A percentile compares a stretch with the other conserved stretches of the same genome.
Evolutionary conservation across 768 basidiomycete genomes (phyloP).

Genomic region (Suillus subaureus): DNA sequence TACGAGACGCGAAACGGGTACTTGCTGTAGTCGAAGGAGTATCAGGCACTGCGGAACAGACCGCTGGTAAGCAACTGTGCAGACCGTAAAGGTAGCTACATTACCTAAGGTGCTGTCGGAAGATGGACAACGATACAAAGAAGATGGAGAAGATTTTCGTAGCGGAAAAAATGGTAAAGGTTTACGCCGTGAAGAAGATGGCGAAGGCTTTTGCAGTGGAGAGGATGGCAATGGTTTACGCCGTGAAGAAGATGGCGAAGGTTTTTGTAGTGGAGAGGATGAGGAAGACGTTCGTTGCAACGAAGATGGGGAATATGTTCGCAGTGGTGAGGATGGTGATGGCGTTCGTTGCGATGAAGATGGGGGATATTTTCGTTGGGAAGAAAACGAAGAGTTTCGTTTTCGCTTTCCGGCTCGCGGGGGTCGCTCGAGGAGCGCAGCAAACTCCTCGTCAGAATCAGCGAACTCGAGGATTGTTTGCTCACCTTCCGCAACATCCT

Average conservation of each 20-base stretch:
- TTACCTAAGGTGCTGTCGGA: constrained; percentile 2
- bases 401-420: constrained; percentile 27
- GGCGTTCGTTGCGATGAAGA: neutral
- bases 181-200: neutral
- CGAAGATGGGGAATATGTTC: neutral
- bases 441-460: constrained; percentile 32
- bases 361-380: neutral
- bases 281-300: neutral
- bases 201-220: neutral
- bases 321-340: constrained; percentile 18
- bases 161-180: neutral
- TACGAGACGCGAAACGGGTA: constrained; percentile 1
- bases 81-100: neutral
- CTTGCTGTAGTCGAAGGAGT: constrained; percentile 4
- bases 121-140: neutral
- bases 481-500: constrained; percentile 17
- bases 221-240: neutral
- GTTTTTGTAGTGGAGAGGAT: neutral
- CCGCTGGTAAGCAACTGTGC: neutral
- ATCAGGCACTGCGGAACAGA: neutral
- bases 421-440: constrained; percentile 23
- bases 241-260: constrained; percentile 15
- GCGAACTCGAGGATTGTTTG: constrained; percentile 27
- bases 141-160: neutral
- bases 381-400: constrained; percentile 10